phyloP scores from a whole-genome alignment of 2,329 filamentous ascomycete genomes.

The Trichophaea hybrida region DNA sequence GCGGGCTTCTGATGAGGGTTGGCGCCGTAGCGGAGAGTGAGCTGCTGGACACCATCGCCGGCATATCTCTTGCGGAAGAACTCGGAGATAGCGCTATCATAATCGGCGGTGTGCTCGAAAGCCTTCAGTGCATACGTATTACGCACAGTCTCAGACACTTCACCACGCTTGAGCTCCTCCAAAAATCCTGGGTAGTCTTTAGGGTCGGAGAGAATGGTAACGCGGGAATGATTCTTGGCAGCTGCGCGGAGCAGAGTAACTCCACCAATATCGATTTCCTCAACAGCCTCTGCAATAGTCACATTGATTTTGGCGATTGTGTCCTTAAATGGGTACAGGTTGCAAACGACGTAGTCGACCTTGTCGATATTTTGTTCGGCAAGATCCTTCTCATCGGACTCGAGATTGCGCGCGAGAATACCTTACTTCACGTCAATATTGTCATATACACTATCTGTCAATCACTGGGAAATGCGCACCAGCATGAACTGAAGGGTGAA shows the following conservation, averaged over 20 bases:
- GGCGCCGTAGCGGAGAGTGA: slow-evolving; percentile 80
- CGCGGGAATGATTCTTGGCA: slow-evolving; percentile 92
- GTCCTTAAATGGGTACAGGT: slow-evolving; percentile 98
- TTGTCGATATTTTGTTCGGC: slow-evolving; percentile 89
- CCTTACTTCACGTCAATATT: slow-evolving; percentile 39
- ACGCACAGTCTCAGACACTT: slow-evolving; percentile 70
- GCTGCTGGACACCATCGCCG: slow-evolving; percentile 64
- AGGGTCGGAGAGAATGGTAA: slow-evolving; percentile 91
- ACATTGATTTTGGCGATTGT: slow-evolving; percentile 95
- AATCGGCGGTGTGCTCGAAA: slow-evolving; percentile 95
- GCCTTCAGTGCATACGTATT: slow-evolving; percentile 91
- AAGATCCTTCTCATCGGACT: slow-evolving; percentile 91
- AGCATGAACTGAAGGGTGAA: slow-evolving; percentile 80
- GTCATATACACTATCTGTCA: slow-evolving; percentile 18
- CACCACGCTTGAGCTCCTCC: slow-evolving; percentile 62
- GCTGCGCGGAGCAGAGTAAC: slow-evolving; percentile 92
- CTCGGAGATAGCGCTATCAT: slow-evolving; percentile 83
- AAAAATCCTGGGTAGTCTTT: slow-evolving; percentile 89
- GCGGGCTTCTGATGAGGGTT: slow-evolving; percentile 99
- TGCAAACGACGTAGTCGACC: slow-evolving; percentile 93
- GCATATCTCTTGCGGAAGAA: slow-evolving; percentile 98
- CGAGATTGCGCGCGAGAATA: slow-evolving; percentile 86
- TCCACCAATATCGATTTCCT: slow-evolving; percentile 97
- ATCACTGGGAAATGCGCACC: slow-evolving; percentile 26
- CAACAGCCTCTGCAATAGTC: slow-evolving; percentile 88